These are phyloP conservation scores for Spergularia marina DNA, from an alignment of 148 eudicot genomes.

Conservation along the genomic window DNA sequence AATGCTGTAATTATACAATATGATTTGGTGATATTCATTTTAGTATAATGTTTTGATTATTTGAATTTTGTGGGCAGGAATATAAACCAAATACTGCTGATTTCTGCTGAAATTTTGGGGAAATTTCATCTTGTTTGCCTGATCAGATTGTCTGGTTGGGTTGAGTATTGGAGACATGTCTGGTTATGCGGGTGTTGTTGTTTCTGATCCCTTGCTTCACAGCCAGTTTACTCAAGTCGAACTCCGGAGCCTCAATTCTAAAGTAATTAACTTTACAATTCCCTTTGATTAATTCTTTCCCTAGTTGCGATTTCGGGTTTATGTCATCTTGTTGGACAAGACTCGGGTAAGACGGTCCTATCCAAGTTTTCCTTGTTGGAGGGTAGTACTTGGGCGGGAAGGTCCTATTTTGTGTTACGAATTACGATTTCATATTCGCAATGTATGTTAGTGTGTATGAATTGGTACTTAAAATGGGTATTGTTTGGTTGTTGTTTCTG, in stretches of 20 bases:
- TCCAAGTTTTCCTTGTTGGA: not conserved
- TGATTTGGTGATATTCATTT: not conserved
- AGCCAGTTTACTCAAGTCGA: conserved; percentile 41
- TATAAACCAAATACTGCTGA: not conserved
- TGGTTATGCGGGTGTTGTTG: conserved; percentile 37
- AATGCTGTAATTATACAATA: not conserved
- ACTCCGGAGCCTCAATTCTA: conserved; percentile 34
- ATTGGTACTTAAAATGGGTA: conserved; percentile 14
- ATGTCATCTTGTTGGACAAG: not conserved
- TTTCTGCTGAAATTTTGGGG: not conserved
- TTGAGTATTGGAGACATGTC: conserved; percentile 19
- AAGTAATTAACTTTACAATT: conserved; percentile 19
- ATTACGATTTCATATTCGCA: not conserved
- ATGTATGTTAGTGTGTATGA: not conserved
- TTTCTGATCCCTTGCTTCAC: conserved; percentile 35
- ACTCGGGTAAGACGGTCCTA: not conserved
- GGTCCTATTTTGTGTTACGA: not conserved
- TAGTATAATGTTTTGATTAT: conserved; percentile 9
- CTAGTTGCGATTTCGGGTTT: not conserved
- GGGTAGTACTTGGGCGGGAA: not conserved
- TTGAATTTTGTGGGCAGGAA: conserved; percentile 1
- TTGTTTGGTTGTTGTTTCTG: conserved; percentile 14
- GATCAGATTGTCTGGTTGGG: conserved; percentile 11
- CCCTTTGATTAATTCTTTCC: not conserved
- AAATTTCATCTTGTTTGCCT: conserved; percentile 13